Evolutionary conservation across 2,329 filamentous ascomycete genomes (phyloP), one percentile per base, ranked within the genome.

Genomic region (Lecanicillium sp.): DNA sequence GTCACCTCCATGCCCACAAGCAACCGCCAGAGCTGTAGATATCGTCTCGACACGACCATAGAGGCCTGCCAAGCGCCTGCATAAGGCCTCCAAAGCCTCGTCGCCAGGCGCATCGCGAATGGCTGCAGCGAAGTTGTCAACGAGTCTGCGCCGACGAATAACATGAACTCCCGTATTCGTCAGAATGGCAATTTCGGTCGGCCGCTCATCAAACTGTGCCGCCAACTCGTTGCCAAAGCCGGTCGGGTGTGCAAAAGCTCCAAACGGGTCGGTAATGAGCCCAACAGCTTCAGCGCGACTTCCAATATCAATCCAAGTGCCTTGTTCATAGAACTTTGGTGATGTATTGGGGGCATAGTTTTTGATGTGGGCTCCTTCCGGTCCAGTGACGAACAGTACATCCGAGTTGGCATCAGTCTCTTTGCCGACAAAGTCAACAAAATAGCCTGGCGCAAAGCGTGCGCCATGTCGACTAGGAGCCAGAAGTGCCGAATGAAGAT

Each of bases 171-270:
- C 92, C 12, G 78, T 87, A 51, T 92, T 94, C 22, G 92, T 96
- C 38, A 98, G 71, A 33, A 98, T 78, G 1, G 90, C 92, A 46
- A 96, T 80, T 55, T 98, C 90, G 36, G 83, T 79, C 0, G 83
- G 74, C 0, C 80, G 70, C 43, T 85, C 73, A 52, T 98, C 92
- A 51, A 92, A 98, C 51, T 98, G 94, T n/a, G 94, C 83, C 2
- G 92, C 87, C 40, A 96, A 69, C 62, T 98, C 92, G 50, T 98
- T 98, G 9, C 90, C 89, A 52, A 95, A 96, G 0, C 89, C 90
- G 16, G 78, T 56, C 0, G 85, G 84, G 18, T 77, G 74, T 9
- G 64, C 64, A 1, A 79, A 72, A 9, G 84, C 83, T 13, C 78
- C 73, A 49, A 88, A 90, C 0, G 84, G 76, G 35, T 75, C 73